phyloP scores from a whole-genome alignment of 495 filamentous ascomycete genomes.

The Trichocladium antarcticum region DNA sequence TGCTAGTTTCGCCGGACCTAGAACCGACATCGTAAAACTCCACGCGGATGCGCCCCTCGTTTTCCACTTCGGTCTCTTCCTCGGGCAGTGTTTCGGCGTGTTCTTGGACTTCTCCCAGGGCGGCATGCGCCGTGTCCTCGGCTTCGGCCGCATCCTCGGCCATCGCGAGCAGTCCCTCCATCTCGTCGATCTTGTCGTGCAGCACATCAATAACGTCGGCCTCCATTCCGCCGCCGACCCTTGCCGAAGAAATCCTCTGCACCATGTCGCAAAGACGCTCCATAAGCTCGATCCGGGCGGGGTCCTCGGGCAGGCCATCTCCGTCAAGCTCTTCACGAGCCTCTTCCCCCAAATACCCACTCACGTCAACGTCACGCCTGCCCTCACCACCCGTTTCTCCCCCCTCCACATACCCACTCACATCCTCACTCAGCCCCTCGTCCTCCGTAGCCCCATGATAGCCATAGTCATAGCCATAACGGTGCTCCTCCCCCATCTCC shows the following conservation, averaged over 20 bases:
- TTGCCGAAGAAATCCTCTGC: conserved; percentile 22
- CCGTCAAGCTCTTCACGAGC: neutral
- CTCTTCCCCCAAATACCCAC: neutral
- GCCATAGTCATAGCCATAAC: no score
- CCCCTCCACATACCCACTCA: neutral
- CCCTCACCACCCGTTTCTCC: neutral
- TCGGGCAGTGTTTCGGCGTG: neutral
- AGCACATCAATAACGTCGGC: conserved; percentile 25
- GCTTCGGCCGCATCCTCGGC: conserved; percentile 8
- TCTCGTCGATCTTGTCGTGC: conserved; percentile 37
- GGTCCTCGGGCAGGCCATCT: conserved; percentile 27
- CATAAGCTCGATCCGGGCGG: conserved; percentile 29
- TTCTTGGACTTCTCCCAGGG: neutral
- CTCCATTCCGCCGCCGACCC: conserved; percentile 15
- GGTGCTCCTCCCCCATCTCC: no score
- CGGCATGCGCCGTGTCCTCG: neutral
- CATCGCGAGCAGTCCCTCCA: conserved; percentile 28
- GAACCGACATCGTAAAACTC: neutral
- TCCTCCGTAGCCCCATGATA: no score
- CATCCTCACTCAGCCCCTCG: no score
- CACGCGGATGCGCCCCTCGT: neutral
- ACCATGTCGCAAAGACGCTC: conserved; percentile 41
- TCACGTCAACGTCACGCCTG: no score
- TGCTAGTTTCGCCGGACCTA: neutral
- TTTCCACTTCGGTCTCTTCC: neutral